Conservation (phyloP, 768 basidiomycete species). For the Dictyophora rubrovolvata region DNA sequence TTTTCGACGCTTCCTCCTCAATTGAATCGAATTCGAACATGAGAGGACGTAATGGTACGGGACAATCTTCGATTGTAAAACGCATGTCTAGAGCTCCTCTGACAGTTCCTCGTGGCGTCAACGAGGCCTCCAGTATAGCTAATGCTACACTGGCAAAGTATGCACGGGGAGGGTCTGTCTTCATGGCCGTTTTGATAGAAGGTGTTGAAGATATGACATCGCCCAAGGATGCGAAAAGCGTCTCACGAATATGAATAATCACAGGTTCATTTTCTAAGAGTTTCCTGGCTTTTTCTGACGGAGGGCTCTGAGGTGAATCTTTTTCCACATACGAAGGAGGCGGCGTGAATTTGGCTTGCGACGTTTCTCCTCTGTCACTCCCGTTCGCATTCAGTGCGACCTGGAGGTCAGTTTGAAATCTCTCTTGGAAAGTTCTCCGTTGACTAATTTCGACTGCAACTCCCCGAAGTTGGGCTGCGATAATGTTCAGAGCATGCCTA, state of each 20-base stretch:
- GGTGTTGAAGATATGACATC: slow-evolving; percentile 52
- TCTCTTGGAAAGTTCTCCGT: slow-evolving; percentile 71
- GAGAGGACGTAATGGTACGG: slow-evolving; percentile 51
- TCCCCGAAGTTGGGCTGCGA: slow-evolving; percentile 73
- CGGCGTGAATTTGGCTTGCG: slow-evolving; percentile 56
- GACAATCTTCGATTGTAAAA: slow-evolving; percentile 53
- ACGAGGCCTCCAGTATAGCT: slow-evolving; percentile 61
- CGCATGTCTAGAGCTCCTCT: slow-evolving; percentile 46
- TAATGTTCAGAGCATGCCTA: slow-evolving; percentile 40
- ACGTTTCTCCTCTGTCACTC: slow-evolving; percentile 12
- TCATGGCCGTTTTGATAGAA: slow-evolving; percentile 45
- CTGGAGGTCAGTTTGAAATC: slow-evolving; percentile 66
- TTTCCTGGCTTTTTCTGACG: neutral
- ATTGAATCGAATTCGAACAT: slow-evolving; percentile 56
- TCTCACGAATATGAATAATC: slow-evolving; percentile 76
- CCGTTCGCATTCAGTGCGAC: slow-evolving; percentile 63
- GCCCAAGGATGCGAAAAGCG: slow-evolving; percentile 71
- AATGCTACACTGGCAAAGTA: slow-evolving; percentile 71
- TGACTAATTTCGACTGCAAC: slow-evolving; percentile 85
- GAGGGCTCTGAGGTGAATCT: neutral
- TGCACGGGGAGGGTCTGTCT: slow-evolving; percentile 56
- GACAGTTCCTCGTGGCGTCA: slow-evolving; percentile 34
- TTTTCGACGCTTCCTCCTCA: slow-evolving; percentile 36
- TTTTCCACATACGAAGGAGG: slow-evolving; percentile 51
- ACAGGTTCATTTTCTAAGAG: slow-evolving; percentile 37